Evolutionary conservation across 140 eudicot species (phyloP).

Genomic region (Oenanthe javanica): DNA sequence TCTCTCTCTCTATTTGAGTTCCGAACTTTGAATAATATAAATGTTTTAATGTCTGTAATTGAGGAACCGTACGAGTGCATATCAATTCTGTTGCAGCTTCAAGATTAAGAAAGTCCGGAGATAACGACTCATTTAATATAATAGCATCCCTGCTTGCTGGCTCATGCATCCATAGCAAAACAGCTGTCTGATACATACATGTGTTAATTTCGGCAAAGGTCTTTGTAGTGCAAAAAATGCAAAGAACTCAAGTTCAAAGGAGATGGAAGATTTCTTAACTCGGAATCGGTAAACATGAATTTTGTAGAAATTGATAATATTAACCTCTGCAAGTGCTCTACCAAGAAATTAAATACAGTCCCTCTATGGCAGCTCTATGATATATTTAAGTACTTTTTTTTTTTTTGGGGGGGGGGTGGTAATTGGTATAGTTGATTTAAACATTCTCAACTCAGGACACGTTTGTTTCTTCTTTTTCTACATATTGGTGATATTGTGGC

Average conservation of each 20-base stretch:
- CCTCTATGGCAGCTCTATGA: neutral
- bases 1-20: constrained; percentile 35
- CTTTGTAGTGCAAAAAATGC: neutral
- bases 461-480: neutral
- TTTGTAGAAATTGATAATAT: neutral
- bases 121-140: constrained; percentile 30
- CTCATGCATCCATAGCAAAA: constrained; percentile 65
- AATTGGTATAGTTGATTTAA: too few relatives aligned
- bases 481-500: neutral
- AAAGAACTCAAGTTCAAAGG: neutral
- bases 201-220: neutral
- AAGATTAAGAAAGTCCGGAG: constrained; percentile 22
- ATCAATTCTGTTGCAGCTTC: constrained; percentile 53
- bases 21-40: constrained; percentile 36
- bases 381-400: too few relatives aligned
- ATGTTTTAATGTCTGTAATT: constrained; percentile 36
- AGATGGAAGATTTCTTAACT: neutral
- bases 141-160: constrained; percentile 58
- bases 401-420: too few relatives aligned
- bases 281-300: neutral
- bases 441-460: neutral
- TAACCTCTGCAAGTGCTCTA: neutral
- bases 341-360: too few relatives aligned
- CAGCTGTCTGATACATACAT: constrained; percentile 36
- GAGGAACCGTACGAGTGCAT: constrained; percentile 54